These are phyloP conservation scores for Fusarium nygamai DNA, from an alignment of 2,329 filamentous ascomycete genomes.

Conservation along the genomic window DNA sequence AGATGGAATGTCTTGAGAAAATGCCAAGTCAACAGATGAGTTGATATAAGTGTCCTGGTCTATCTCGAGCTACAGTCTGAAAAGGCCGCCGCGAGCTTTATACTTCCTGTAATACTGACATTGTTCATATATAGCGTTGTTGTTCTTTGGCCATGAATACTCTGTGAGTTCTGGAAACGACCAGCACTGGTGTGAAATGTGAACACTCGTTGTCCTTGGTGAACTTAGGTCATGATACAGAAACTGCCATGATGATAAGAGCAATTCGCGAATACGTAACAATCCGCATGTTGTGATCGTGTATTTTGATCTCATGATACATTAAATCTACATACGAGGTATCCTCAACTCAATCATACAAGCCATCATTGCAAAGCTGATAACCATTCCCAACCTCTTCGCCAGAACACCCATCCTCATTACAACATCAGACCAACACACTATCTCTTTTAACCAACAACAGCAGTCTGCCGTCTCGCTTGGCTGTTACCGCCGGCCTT, in stretches of 20 bases:
- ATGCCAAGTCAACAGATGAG: neutral
- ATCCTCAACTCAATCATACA: slow-evolving; percentile 17
- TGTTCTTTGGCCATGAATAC: neutral
- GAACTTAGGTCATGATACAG: neutral
- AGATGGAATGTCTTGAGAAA: neutral
- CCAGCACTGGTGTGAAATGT: neutral
- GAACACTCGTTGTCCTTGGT: neutral
- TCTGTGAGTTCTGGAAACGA: neutral
- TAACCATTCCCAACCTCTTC: slow-evolving; percentile 26
- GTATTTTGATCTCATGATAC: slow-evolving; percentile 17
- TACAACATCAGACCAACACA: neutral
- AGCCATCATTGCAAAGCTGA: slow-evolving; percentile 25
- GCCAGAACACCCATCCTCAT: slow-evolving; percentile 12
- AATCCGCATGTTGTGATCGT: neutral
- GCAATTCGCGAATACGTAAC: neutral
- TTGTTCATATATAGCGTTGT: neutral
- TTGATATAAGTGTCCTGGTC: neutral
- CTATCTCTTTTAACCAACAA: slow-evolving; percentile 37
- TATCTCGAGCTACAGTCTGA: neutral
- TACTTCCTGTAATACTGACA: neutral
- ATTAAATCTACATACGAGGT: slow-evolving; percentile 33
- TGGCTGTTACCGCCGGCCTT: slow-evolving; percentile 37
- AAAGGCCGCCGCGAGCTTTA: too few species aligned
- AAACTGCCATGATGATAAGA: too few species aligned
- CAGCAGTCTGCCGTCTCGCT: slow-evolving; percentile 44